Conservation (phyloP, 345 rosid species). For the Eutrema heterophyllum region DNA sequence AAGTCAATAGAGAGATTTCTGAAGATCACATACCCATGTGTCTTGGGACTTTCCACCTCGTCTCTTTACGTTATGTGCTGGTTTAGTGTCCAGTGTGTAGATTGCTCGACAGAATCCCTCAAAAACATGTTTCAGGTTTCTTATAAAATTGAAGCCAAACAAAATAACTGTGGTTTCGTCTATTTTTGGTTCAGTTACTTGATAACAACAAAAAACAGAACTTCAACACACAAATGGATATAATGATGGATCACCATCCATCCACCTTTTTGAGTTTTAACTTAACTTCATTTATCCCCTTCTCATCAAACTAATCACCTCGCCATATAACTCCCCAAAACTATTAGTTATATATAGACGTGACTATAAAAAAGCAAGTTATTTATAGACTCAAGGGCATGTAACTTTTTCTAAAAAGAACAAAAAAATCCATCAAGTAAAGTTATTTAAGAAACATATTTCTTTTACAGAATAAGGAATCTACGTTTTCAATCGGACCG, state of each 20-base stretch:
- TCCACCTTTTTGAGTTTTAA: not conserved
- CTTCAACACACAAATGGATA: not conserved
- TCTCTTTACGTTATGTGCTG: too few relatives aligned
- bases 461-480: not conserved
- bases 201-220: not conserved
- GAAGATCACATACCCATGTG: not conserved
- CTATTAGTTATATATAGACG: slow-evolving; percentile 18
- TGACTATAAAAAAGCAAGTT: slow-evolving; percentile 10
- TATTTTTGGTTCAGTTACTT: not conserved
- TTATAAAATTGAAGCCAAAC: too few relatives aligned
- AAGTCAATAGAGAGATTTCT: too few relatives aligned
- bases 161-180: not conserved
- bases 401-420: not conserved
- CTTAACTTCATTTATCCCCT: not conserved
- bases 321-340: slow-evolving; percentile 2
- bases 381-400: slow-evolving; percentile 10
- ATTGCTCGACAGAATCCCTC: too few relatives aligned
- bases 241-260: not conserved
- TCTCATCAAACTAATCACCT: not conserved
- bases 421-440: not conserved
- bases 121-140: too few relatives aligned
- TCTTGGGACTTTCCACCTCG: too few relatives aligned
- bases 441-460: not conserved
- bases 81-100: too few relatives aligned
- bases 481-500: not conserved